These are phyloP conservation scores for Salix brachista DNA, from an alignment of 345 rosid species.

Conservation along the genomic window DNA sequence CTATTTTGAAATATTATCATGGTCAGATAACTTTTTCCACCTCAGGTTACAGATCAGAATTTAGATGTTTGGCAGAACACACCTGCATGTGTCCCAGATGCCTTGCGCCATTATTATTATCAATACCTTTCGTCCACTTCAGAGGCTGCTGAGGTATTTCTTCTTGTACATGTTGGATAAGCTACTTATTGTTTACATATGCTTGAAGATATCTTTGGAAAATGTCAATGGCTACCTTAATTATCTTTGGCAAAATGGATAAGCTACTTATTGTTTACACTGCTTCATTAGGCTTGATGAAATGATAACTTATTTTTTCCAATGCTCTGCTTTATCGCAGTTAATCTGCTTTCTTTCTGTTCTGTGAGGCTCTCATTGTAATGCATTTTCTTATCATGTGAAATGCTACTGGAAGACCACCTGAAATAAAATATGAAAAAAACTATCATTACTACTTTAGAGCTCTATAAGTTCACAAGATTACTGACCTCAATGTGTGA, in stretches of 20 bases:
- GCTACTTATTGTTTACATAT: conserved; percentile 14
- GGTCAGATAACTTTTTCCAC: conserved; percentile 17
- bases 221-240: not conserved
- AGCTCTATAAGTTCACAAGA: too few species aligned
- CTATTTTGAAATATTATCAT: not conserved
- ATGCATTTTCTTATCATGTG: too few species aligned
- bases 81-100: conserved; percentile 87
- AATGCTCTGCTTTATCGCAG: not conserved
- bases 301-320: not conserved
- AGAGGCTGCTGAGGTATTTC: conserved; percentile 86
- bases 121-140: conserved; percentile 93
- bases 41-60: conserved; percentile 92
- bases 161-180: conserved; percentile 13
- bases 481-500: too few species aligned
- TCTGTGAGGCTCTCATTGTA: not conserved
- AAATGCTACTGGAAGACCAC: too few species aligned
- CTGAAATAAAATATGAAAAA: too few species aligned
- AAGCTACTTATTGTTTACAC: too few species aligned
- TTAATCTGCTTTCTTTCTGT: not conserved
- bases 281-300: not conserved
- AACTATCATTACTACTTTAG: too few species aligned
- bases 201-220: not conserved
- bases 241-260: too few species aligned
- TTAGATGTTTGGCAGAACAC: conserved; percentile 82
- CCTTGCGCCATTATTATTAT: conserved; percentile 89